Evolutionary conservation across 2,329 filamentous ascomycete genomes (phyloP).

Genomic region (Nigrospora oryzae): DNA sequence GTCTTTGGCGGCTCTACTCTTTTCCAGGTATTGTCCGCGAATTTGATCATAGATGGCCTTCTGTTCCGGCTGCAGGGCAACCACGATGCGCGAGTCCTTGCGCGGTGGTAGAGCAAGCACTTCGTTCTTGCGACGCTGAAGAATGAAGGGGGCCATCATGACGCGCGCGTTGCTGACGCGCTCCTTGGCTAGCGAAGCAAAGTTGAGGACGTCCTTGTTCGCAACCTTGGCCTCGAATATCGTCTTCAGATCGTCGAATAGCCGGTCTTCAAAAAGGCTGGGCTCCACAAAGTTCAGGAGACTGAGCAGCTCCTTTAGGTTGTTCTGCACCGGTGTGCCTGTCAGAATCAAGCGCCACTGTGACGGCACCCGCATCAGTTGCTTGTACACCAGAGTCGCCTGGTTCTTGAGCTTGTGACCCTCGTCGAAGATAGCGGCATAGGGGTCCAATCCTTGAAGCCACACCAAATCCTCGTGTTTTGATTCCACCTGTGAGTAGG

Average conservation of each 20-base stretch:
- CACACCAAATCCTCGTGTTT: slow-evolving; percentile 40
- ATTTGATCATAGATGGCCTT: slow-evolving; percentile 62
- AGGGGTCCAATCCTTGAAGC: slow-evolving; percentile 38
- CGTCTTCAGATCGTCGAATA: slow-evolving; percentile 69
- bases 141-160: slow-evolving; percentile 91
- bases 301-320: slow-evolving; percentile 83
- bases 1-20: slow-evolving; percentile 46
- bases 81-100: slow-evolving; percentile 68
- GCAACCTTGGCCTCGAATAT: slow-evolving; percentile 92
- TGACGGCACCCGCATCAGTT: slow-evolving; percentile 67
- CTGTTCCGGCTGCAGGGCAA: slow-evolving; percentile 68
- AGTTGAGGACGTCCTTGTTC: slow-evolving; percentile 69
- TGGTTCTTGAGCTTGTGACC: slow-evolving; percentile 90
- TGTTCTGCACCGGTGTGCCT: slow-evolving; percentile 91
- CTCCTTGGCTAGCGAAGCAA: slow-evolving; percentile 76
- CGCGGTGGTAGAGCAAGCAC: slow-evolving; percentile 83
- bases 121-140: slow-evolving; percentile 88
- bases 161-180: slow-evolving; percentile 79
- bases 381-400: slow-evolving; percentile 71
- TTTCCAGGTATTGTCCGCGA: slow-evolving; percentile 54
- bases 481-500: slow-evolving; percentile 48
- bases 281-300: slow-evolving; percentile 94
- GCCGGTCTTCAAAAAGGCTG: slow-evolving; percentile 60
- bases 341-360: slow-evolving; percentile 81
- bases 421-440: slow-evolving; percentile 76